phyloP scores from a whole-genome alignment of 2,329 filamentous ascomycete genomes.

The Cordyceps fumosorosea region DNA sequence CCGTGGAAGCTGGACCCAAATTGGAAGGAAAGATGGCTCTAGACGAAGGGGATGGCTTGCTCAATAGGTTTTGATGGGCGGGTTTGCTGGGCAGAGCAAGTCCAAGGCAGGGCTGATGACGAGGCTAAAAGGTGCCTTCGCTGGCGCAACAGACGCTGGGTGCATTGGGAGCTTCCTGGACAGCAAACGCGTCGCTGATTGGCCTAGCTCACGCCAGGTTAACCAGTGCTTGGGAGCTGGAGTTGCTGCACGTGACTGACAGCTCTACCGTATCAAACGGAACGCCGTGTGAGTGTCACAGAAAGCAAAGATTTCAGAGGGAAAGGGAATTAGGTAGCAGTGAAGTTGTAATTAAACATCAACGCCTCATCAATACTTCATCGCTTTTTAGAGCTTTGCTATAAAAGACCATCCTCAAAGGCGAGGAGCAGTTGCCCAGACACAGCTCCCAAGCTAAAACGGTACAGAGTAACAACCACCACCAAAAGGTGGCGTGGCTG shows the following conservation, averaged over 20 bases:
- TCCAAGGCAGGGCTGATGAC: slow-evolving; percentile 39
- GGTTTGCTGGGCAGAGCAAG: neutral
- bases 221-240: neutral
- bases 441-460: neutral
- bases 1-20: neutral
- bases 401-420: neutral
- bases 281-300: neutral
- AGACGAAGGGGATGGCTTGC: neutral
- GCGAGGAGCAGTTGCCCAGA: neutral
- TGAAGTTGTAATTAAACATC: neutral
- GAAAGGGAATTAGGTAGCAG: neutral
- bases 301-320: neutral
- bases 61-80: neutral
- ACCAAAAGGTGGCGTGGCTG: neutral
- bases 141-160: neutral
- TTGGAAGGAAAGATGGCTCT: neutral
- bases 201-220: slow-evolving; percentile 14
- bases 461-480: neutral
- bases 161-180: slow-evolving; percentile 19
- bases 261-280: slow-evolving; percentile 3
- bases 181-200: slow-evolving; percentile 20
- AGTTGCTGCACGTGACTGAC: slow-evolving; percentile 5
- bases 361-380: neutral
- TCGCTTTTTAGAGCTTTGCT: neutral
- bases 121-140: slow-evolving; percentile 35